Percentiles rank a stretch among this genome's conserved stretches.
phyloP scores from a whole-genome alignment of 768 basidiomycete species.

The Leccinum sublutescens region DNA sequence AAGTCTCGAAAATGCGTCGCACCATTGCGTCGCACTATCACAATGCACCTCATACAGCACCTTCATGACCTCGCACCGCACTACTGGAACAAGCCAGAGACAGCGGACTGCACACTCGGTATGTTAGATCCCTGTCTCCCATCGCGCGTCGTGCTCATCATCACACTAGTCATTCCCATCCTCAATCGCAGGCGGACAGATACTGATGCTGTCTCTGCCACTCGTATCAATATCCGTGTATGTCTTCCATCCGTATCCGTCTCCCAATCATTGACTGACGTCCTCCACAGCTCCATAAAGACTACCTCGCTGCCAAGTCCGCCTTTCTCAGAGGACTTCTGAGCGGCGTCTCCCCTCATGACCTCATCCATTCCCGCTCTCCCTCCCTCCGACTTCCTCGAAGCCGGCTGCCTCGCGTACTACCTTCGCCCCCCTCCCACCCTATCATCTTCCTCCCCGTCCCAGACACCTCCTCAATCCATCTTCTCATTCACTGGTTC shows the following conservation, averaged over 20 bases:
- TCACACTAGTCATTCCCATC: conserved; percentile 44
- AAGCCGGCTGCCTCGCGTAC: conserved; percentile 61
- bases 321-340: conserved; percentile 69
- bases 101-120: conserved; percentile 80
- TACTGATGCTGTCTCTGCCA: conserved; percentile 45
- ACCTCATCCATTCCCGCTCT: conserved; percentile 42
- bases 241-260: conserved; percentile 13
- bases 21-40: neutral
- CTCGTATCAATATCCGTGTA: conserved; percentile 64
- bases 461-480: conserved; percentile 70
- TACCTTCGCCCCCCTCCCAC: conserved; percentile 60
- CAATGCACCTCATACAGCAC: neutral
- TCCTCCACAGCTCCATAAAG: conserved; percentile 63
- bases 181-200: conserved; percentile 21
- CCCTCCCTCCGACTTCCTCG: conserved; percentile 35
- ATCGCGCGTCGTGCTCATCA: neutral
- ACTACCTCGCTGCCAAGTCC: conserved; percentile 83
- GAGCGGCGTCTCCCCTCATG: conserved; percentile 60
- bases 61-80: conserved; percentile 47
- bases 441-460: conserved; percentile 73
- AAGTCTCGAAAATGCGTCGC: neutral
- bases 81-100: conserved; percentile 76
- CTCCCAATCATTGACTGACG: conserved; percentile 7
- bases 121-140: conserved; percentile 18
- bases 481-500: conserved; percentile 75